Evolutionary conservation across 306 rosid species (phyloP).

Genomic region (Quillaja saponaria): DNA sequence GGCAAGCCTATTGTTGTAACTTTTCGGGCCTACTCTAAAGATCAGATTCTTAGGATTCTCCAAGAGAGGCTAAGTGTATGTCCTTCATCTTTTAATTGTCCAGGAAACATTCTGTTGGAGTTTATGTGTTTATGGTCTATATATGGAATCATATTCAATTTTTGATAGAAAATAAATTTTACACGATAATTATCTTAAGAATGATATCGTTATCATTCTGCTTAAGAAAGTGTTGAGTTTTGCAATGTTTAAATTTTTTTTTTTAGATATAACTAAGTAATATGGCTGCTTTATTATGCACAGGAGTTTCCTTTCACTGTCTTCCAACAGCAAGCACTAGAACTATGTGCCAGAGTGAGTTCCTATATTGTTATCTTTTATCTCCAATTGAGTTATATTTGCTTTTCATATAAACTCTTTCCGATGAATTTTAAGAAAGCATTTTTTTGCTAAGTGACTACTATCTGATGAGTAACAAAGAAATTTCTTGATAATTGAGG

Average conservation of each 20-base stretch:
- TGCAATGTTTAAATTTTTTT: constrained; percentile 24
- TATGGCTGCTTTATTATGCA: constrained; percentile 12
- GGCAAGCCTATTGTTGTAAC: constrained; percentile 84
- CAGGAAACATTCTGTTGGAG: neutral
- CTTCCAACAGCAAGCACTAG: constrained; percentile 79
- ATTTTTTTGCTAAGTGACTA: neutral
- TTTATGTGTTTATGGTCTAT: neutral
- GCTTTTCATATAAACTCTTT: neutral
- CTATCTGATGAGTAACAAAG: neutral
- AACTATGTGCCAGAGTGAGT: constrained; percentile 96
- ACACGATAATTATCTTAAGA: neutral
- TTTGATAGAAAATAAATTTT: constrained; percentile 3
- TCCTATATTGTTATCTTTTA: constrained; percentile 15
- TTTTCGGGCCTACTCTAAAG: constrained; percentile 73
- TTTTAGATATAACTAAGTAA: neutral
- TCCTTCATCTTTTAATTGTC: constrained; percentile 14
- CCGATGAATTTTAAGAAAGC: neutral
- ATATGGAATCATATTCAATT: constrained; percentile 1
- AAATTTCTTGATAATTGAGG: neutral
- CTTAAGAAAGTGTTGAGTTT: constrained; percentile 15
- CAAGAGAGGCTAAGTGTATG: constrained; percentile 75
- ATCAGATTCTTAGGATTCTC: constrained; percentile 81
- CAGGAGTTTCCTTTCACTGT: constrained; percentile 72
- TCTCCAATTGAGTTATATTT: neutral
- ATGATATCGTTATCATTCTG: neutral